A percentile compares a stretch with the other conserved stretches of the same genome.
These are phyloP conservation scores for Saccharomycopsis fermentans DNA, from an alignment of 805 yeast genomes.

Conservation along the genomic window DNA sequence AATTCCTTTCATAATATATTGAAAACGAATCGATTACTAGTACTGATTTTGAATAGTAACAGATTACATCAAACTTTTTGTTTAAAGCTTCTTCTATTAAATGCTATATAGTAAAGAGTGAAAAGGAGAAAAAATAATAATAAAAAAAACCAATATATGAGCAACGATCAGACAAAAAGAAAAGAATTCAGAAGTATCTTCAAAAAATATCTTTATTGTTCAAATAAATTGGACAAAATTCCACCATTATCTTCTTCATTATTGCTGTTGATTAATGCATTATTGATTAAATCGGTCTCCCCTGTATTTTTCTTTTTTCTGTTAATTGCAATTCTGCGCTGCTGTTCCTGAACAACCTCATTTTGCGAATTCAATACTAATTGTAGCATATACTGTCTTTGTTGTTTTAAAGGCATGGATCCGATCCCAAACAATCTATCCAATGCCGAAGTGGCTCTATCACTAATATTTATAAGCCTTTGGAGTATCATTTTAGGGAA, in stretches of 20 bases:
- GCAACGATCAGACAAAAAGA: not conserved
- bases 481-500: constrained; percentile 9
- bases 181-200: not conserved
- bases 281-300: constrained; percentile 14
- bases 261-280: constrained; percentile 1
- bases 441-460: constrained; percentile 12
- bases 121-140: too few species aligned
- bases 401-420: constrained; percentile 10
- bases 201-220: not conserved
- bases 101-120: too few species aligned
- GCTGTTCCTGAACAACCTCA: constrained; percentile 15
- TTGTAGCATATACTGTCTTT: constrained; percentile 13
- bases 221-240: constrained; percentile 13
- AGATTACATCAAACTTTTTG: too few species aligned
- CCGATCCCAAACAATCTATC: constrained; percentile 10
- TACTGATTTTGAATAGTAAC: not conserved
- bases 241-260: constrained; percentile 13
- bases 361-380: constrained; percentile 13
- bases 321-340: constrained; percentile 13
- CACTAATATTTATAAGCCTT: constrained; percentile 5
- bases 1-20: not conserved
- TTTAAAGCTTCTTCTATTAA: too few species aligned
- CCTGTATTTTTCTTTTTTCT: constrained; percentile 9
- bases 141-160: not conserved
- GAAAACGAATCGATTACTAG: not conserved